Evolutionary conservation across 768 basidiomycete species (phyloP), one percentile per base, ranked within the genome.

Genomic region (Mycena rebaudengoi): DNA sequence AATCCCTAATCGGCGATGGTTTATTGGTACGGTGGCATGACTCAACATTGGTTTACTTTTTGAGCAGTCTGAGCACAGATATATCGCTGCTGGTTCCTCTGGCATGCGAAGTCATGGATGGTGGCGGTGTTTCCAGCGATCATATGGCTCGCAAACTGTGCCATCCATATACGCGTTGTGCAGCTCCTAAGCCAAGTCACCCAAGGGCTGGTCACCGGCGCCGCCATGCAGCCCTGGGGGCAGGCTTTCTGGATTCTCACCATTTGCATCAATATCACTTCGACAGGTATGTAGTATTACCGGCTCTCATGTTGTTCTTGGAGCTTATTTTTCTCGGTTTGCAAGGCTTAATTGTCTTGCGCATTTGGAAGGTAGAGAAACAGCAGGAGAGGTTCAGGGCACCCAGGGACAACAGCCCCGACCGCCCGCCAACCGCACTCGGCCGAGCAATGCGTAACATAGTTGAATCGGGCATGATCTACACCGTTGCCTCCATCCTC

Each of bases 51-150:
- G 8, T 7, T 16, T 3, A 2, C 41, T 33, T 23, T 30, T 51
- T 32, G 35, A 3, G 8, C 13, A n/a, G 1, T 61, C 10, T 21
- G 20, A 13, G 5, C n/a, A 16, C 30, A 63, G 61, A 57, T 64
- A 14, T 64, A 56, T n/a, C 54, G 62, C 4, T 64, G 62, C 41
- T 64, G 62, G 62, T 45, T 37, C 26, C 7, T 64, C 18, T 57
- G 29, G 21, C 8, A 7, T 3, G n/a, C n/a, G n/a, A 43, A 45
- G 20, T 26, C 55, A 0, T 46, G 40, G 55, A 8, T 25, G 8
- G 40, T 52, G 2, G 21, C 52, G 8, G 35, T 37, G 5, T 25
- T 45, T 5, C 62, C 62, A 2, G 13, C 20, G 11, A 18, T 58
- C 8, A 0, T 50, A 18, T 64, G 62, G 62, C 28, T 58, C 10